These are phyloP conservation scores for Apiotrichum veenhuisii DNA, from an alignment of 1,284 basidiomycete species.

Conservation along the genomic window DNA sequence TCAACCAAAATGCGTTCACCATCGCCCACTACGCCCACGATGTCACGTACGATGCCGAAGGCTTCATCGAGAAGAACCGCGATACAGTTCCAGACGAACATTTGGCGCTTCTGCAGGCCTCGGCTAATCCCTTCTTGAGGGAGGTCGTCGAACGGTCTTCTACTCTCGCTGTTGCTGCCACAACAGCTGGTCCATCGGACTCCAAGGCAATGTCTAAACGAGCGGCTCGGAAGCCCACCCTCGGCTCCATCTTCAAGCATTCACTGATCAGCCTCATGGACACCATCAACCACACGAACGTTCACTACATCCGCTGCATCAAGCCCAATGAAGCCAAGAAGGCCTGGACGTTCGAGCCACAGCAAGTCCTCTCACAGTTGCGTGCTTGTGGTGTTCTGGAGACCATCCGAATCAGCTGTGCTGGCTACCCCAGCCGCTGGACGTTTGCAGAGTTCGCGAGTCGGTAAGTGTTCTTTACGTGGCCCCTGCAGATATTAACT, in stretches of 20 bases:
- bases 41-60: constrained; percentile 96
- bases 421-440: constrained; percentile 98
- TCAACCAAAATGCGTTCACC: constrained; percentile 94
- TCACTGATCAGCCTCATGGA: constrained; percentile 94
- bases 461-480: constrained; percentile 59
- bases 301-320: constrained; percentile 99
- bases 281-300: constrained; percentile 94
- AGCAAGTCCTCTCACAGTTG: constrained; percentile 91
- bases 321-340: constrained; percentile 97
- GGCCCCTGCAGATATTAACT: neutral
- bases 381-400: constrained; percentile 98
- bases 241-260: constrained; percentile 97
- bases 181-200: constrained; percentile 6
- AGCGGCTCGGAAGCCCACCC: constrained; percentile 79
- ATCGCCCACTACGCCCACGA: constrained; percentile 98
- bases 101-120: constrained; percentile 75
- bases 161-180: constrained; percentile 58
- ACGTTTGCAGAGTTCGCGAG: constrained; percentile 99
- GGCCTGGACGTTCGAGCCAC: constrained; percentile 95
- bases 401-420: constrained; percentile 97
- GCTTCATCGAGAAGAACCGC: constrained; percentile 97
- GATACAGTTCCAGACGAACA: constrained; percentile 99
- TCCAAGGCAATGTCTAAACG: constrained; percentile 49
- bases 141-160: constrained; percentile 84
- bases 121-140: constrained; percentile 88